These are phyloP conservation scores for Phytophthora crassamura DNA, from an alignment of 352 stramenopile genomes.

Conservation along the genomic window DNA sequence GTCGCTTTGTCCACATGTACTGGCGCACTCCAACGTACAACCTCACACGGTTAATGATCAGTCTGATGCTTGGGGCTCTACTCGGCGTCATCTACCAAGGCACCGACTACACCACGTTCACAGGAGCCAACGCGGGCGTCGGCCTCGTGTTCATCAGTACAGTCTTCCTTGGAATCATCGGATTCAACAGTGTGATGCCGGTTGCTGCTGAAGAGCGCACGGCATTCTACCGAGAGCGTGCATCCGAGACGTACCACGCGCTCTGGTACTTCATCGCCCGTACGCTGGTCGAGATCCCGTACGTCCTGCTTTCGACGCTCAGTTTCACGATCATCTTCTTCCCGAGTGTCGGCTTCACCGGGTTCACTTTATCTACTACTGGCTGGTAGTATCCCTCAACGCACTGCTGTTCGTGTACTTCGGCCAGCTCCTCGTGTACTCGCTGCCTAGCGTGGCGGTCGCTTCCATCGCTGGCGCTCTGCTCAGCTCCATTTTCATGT, in stretches of 20 bases:
- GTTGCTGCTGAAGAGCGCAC: slow-evolving; percentile 85
- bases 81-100: slow-evolving; percentile 78
- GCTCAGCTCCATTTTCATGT: too few species aligned
- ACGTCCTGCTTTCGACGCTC: slow-evolving; percentile 46
- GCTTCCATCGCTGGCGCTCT: too few species aligned
- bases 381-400: slow-evolving; percentile 52
- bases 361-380: slow-evolving; percentile 50
- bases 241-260: slow-evolving; percentile 90
- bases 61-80: slow-evolving; percentile 69
- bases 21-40: slow-evolving; percentile 91
- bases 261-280: slow-evolving; percentile 83
- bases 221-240: slow-evolving; percentile 94
- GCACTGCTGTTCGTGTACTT: slow-evolving; percentile 59
- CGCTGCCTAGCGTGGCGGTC: too few species aligned
- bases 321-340: slow-evolving; percentile 51
- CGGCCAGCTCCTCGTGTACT: slow-evolving; percentile 55
- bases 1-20: slow-evolving; percentile 78
- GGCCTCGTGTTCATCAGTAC: slow-evolving; percentile 86
- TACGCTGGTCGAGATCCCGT: slow-evolving; percentile 82
- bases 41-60: slow-evolving; percentile 75
- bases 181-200: slow-evolving; percentile 81
- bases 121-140: slow-evolving; percentile 53
- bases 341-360: slow-evolving; percentile 54
- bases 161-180: slow-evolving; percentile 84
- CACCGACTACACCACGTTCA: slow-evolving; percentile 58